Evolutionary conservation across 805 yeast species (phyloP), one percentile per base, ranked within the genome.

Genomic region (Candida loeiensis): DNA sequence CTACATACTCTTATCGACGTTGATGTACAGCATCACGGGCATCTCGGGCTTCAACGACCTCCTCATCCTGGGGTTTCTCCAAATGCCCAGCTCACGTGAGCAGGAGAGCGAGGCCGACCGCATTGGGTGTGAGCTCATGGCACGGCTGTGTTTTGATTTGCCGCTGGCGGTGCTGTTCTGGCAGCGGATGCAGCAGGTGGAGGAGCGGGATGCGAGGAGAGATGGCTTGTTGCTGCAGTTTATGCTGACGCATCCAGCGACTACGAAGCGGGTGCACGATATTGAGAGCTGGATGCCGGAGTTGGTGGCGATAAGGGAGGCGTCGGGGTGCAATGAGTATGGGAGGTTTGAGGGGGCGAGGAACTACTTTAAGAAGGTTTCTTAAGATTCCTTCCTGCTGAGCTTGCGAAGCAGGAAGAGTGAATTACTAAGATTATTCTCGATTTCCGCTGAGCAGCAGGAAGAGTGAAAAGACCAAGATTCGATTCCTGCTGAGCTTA

Each of bases 91-190:
- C 0, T 85, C 95, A 1, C 71, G 99, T 52, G 87, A 79, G 44
- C 88, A 88, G 96, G 99, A 93, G 61, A 75, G 88, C 0, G 99
- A 93, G 59, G 98, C 99, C 0, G 99, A 93, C 61, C 82, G 82
- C 52, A 90, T 93, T 21, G 99, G 99, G 0, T 66, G 93, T 45
- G 83, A 88, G 80, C 71, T 91, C 49, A 86, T 91, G 96, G 78
- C 96, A 2, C 69, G 80, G 44, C 95, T 95, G 34, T 93, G 99
- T 58, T 93, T 73, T 59, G 66, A 90, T 47, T 89, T 96, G 4
- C 63, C 64, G 13, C 87, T 81, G 49, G 84, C 96, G 0, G 77
- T 83, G 1, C 65, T 64, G 8, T 73, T 93, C 42, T 93, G 99
- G 99, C 60, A 72, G 39, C 72, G 96, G 41, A 90, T 91, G 96